Conservation (phyloP, 306 rosid genomes). For the Cicer judaicum region DNA sequence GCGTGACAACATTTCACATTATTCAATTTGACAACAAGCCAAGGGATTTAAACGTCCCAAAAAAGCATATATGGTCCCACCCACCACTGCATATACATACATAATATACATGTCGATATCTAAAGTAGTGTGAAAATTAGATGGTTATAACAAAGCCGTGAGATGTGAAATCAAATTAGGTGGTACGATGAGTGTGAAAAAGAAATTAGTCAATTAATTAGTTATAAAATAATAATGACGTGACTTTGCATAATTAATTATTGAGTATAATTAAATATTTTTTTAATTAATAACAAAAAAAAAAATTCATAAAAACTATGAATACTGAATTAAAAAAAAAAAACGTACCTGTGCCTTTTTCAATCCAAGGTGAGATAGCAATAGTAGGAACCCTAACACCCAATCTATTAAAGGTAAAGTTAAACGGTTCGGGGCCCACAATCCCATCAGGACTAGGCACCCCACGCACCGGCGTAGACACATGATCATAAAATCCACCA, state of each 20-base stretch:
- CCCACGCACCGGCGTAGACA: slow-evolving; percentile 70
- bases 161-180: neutral
- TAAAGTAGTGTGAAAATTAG: slow-evolving; percentile 39
- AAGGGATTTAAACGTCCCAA: neutral
- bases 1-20: slow-evolving; percentile 28
- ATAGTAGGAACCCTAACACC: slow-evolving; percentile 92
- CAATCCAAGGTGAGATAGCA: slow-evolving; percentile 84
- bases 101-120: slow-evolving; percentile 1
- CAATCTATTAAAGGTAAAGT: slow-evolving; percentile 69
- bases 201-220: neutral
- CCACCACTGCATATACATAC: neutral
- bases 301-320: too few relatives aligned
- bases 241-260: too few relatives aligned
- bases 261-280: too few relatives aligned
- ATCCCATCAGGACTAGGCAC: slow-evolving; percentile 85
- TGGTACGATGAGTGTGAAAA: neutral
- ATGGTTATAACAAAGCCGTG: neutral
- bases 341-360: slow-evolving; percentile 72
- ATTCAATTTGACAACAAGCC: slow-evolving; percentile 19
- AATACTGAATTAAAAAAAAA: neutral
- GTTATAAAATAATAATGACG: too few relatives aligned
- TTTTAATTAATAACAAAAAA: too few relatives aligned
- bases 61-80: slow-evolving; percentile 43
- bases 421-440: slow-evolving; percentile 72
- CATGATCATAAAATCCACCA: slow-evolving; percentile 89